phyloP scores from a whole-genome alignment of 1,139 yeast genomes.

The Lodderomyces jiufengensis region DNA sequence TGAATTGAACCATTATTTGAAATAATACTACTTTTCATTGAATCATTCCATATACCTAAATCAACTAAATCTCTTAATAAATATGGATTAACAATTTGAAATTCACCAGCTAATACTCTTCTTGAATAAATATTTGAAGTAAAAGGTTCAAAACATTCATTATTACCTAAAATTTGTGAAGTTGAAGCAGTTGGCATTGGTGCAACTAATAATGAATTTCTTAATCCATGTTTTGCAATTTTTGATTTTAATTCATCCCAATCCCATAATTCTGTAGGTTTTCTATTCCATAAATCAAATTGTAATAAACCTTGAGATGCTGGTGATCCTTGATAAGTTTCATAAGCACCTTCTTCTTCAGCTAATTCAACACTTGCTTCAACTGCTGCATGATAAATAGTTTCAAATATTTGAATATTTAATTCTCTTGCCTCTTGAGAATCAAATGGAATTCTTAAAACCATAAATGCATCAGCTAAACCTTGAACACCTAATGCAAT shows the following conservation, averaged over 20 bases:
- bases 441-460: conserved; percentile 54
- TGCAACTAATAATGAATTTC: conserved; percentile 59
- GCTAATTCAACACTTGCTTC: conserved; percentile 57
- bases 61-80: conserved; percentile 52
- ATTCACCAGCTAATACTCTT: conserved; percentile 60
- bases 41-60: conserved; percentile 52
- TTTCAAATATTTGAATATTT: conserved; percentile 57
- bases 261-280: conserved; percentile 56
- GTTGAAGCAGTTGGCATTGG: conserved; percentile 69
- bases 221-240: conserved; percentile 44
- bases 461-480: conserved; percentile 57
- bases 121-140: conserved; percentile 58
- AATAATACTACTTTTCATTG: conserved; percentile 51
- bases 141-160: conserved; percentile 62
- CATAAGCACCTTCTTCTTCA: conserved; percentile 44
- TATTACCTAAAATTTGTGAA: conserved; percentile 57
- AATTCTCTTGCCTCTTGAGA: conserved; percentile 54
- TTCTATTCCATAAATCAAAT: conserved; percentile 55
- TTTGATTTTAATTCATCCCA: conserved; percentile 51
- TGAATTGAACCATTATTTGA: conserved; percentile 55
- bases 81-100: conserved; percentile 57
- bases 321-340: conserved; percentile 53
- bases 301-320: conserved; percentile 56
- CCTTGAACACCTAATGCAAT: conserved; percentile 66
- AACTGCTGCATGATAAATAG: conserved; percentile 57